Percentiles rank a stretch among this genome's conserved stretches.
These are phyloP conservation scores for Dionaea muscipula DNA, from an alignment of 179 eudicot genomes.

Conservation along the genomic window DNA sequence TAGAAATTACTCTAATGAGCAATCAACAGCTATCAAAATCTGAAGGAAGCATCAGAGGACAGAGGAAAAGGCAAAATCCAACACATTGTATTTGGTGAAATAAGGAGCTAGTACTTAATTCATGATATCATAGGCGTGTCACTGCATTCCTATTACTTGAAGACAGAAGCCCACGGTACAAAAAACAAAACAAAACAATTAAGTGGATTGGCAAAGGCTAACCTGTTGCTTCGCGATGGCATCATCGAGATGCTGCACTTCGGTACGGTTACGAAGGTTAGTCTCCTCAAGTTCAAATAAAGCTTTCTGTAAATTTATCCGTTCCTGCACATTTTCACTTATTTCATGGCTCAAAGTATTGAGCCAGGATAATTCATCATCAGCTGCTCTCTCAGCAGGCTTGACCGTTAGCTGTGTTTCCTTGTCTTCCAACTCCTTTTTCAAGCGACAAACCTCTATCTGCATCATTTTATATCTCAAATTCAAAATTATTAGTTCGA, in stretches of 20 bases:
- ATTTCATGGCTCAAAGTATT: slow-evolving; percentile 63
- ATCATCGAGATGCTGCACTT: slow-evolving; percentile 70
- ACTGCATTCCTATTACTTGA: too few relatives aligned
- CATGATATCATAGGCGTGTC: too few relatives aligned
- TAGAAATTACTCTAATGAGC: too few relatives aligned
- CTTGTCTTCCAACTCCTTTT: slow-evolving; percentile 58
- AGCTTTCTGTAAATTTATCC: slow-evolving; percentile 80
- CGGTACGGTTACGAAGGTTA: slow-evolving; percentile 51
- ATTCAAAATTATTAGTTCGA: not conserved
- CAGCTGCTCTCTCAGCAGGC: slow-evolving; percentile 43
- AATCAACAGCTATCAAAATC: too few relatives aligned
- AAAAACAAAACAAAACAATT: too few relatives aligned
- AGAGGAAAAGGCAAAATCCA: too few relatives aligned
- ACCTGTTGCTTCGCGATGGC: slow-evolving; percentile 70
- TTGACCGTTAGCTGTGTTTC: slow-evolving; percentile 46
- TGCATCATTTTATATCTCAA: slow-evolving; percentile 18
- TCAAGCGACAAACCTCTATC: slow-evolving; percentile 63
- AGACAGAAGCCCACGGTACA: too few relatives aligned
- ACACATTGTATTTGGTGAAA: too few relatives aligned
- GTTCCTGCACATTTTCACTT: slow-evolving; percentile 75
- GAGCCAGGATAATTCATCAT: slow-evolving; percentile 66
- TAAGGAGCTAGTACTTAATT: too few relatives aligned
- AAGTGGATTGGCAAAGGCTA: slow-evolving; percentile 2
- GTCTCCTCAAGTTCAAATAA: slow-evolving; percentile 73
- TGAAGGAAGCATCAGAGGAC: too few relatives aligned